These are phyloP conservation scores for Selenicereus undatus DNA, from an alignment of 148 eudicot species.

Conservation along the genomic window DNA sequence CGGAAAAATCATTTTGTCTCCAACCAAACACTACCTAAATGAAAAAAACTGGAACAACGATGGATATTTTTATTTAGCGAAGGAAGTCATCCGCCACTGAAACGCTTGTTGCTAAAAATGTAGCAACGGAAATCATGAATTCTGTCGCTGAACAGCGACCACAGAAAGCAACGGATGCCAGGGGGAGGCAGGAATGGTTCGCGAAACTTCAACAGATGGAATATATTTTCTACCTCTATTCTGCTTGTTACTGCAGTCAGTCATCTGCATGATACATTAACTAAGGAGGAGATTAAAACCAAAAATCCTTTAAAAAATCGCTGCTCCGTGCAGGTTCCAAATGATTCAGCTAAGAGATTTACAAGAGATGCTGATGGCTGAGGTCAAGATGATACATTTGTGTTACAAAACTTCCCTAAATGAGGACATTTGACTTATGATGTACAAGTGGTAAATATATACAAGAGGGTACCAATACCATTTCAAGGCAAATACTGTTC, in stretches of 20 bases:
- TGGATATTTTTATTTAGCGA: too few species aligned
- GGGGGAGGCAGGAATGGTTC: not conserved
- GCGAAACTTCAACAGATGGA: not conserved
- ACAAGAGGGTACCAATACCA: conserved; percentile 22
- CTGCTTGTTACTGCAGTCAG: not conserved
- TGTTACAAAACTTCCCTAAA: conserved; percentile 74
- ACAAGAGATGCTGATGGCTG: conserved; percentile 24
- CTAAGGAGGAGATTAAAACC: not conserved
- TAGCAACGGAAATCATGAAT: too few species aligned
- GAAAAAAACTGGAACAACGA: too few species aligned
- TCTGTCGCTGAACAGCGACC: not conserved
- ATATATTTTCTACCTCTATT: not conserved
- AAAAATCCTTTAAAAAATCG: not conserved
- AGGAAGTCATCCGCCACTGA: too few species aligned
- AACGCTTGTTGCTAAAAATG: too few species aligned
- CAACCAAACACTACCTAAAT: too few species aligned
- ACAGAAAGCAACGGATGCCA: not conserved
- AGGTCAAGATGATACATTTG: conserved; percentile 29
- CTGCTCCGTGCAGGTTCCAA: conserved; percentile 1
- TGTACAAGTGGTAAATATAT: conserved; percentile 58
- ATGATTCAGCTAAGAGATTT: conserved; percentile 21
- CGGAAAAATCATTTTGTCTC: too few species aligned
- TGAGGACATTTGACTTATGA: conserved; percentile 34
- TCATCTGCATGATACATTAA: not conserved
- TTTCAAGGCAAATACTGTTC: conserved; percentile 40